These are phyloP conservation scores for Kwoniella bestiolae DNA, from an alignment of 768 basidiomycete genomes.

Conservation along the genomic window DNA sequence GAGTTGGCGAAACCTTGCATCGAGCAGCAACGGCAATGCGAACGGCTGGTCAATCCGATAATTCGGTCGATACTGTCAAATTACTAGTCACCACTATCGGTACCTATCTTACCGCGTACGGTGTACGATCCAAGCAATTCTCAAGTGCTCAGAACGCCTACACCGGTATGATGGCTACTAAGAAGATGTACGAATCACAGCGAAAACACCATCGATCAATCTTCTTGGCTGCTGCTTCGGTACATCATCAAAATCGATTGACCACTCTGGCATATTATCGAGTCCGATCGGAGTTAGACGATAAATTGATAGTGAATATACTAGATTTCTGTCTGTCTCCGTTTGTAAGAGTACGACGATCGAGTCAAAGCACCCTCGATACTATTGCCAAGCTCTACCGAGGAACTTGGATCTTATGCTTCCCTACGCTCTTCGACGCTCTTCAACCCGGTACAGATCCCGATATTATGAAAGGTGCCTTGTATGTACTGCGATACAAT, in stretches of 20 bases:
- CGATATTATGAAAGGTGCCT: conserved; percentile 88
- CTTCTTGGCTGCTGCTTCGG: conserved; percentile 42
- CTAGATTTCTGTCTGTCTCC: conserved; percentile 59
- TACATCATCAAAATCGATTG: conserved; percentile 51
- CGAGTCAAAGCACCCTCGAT: conserved; percentile 39
- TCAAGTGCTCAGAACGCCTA: conserved; percentile 40
- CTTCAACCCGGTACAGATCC: conserved; percentile 71
- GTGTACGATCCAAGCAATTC: conserved; percentile 51
- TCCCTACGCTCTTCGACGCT: conserved; percentile 57
- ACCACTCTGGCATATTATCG: conserved; percentile 55
- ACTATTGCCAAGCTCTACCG: conserved; percentile 55
- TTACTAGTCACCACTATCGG: conserved; percentile 51
- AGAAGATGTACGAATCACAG: conserved; percentile 49
- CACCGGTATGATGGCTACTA: conserved; percentile 35
- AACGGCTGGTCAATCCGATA: conserved; percentile 66
- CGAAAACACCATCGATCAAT: conserved; percentile 46
- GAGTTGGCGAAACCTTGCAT: conserved; percentile 74
- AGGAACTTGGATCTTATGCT: conserved; percentile 57
- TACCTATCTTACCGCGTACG: conserved; percentile 51
- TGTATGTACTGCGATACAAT: conserved; percentile 74
- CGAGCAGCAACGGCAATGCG: conserved; percentile 69
- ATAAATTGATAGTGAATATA: conserved; percentile 58
- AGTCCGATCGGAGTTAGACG: conserved; percentile 57
- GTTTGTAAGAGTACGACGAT: conserved; percentile 50
- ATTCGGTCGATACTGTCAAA: conserved; percentile 69